These are phyloP conservation scores for Tephrocybe sp. DNA, from an alignment of 768 basidiomycete genomes.

Conservation along the genomic window DNA sequence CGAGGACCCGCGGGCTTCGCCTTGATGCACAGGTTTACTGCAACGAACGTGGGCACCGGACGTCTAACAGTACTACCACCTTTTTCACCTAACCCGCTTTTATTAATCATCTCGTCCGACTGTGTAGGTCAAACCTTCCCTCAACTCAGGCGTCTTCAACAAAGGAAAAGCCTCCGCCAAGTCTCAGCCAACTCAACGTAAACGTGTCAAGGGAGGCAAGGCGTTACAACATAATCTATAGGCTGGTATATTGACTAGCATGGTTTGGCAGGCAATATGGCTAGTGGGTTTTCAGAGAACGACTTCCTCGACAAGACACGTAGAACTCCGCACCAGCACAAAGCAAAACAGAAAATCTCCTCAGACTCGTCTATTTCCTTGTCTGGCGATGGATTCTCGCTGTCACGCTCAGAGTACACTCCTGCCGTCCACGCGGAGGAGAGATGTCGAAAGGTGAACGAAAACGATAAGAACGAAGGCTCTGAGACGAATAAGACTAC, in stretches of 20 bases:
- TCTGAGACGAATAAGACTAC: not conserved
- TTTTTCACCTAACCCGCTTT: not conserved
- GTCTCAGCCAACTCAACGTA: conserved; percentile 22
- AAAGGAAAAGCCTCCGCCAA: conserved; percentile 64
- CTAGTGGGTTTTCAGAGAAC: conserved; percentile 1
- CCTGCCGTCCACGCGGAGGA: not conserved
- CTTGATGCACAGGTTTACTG: conserved; percentile 66
- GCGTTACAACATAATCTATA: too few species aligned
- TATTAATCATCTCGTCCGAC: too few species aligned
- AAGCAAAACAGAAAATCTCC: not conserved
- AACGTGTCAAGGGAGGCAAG: conserved; percentile 26
- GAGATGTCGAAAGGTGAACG: too few species aligned
- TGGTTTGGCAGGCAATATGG: not conserved
- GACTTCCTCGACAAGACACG: conserved; percentile 9
- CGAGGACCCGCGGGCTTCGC: conserved; percentile 52
- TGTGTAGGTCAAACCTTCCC: conserved; percentile 41
- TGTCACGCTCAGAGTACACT: not conserved
- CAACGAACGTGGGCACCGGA: conserved; percentile 60
- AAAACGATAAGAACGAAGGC: too few species aligned
- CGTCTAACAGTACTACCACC: conserved; percentile 57
- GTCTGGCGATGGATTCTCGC: not conserved
- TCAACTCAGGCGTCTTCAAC: conserved; percentile 57
- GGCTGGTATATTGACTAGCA: not conserved
- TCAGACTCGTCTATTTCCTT: not conserved
- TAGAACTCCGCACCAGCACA: not conserved